Base-by-base conservation (phyloP, 73 alveolate species). In the Paramecium tetraurelia region DNA sequence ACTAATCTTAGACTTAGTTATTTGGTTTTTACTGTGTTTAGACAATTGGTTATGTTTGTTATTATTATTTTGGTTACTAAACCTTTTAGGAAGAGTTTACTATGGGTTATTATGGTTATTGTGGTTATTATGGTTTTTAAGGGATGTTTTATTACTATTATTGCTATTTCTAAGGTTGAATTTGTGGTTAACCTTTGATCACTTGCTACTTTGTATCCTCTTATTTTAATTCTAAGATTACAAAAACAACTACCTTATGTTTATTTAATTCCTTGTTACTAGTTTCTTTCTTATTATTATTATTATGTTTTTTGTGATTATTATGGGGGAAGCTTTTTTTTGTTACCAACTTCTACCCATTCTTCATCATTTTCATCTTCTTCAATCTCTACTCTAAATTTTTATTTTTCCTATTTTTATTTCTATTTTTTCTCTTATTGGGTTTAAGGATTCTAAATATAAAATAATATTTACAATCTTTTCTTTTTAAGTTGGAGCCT, bases 301-400 rank as follows among this genome's bases (percentile, higher is more conserved):
- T 20, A 11, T 24, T 63, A 63, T 11, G 50, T 0, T 31, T 31
- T 33, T 63, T 27, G 27, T 63, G 24, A 7, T 12, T 7, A 7
- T 27, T 10, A 12, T 0, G 48, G 16, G n/a, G 9, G 31, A 24
- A 24, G 21, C 10, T 63, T 63, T 5, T 63, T 63, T 18, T 33
- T 63, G 11, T 41, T 33, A 27, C 84, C 84, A 33, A 63, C 84
- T 63, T 63, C 84, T 1, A 63, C 84, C 84, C 84, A 63, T 63
- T 63, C 84, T 31, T 63, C 84, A 7, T 63, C 84, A 63, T 63
- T 63, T 20, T 63, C 48, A 31, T 63, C 84, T 6, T 63, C 84
- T 12, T 63, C 41, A 63, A 63, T n/a, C 31, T 53, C 69, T 18
- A 53, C 14, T 63, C 84, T 1, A 63, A 27, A 31, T 33, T 63